A percentile compares a stretch with the other conserved stretches of the same genome.
These are phyloP conservation scores for Pythium dissimile DNA, from an alignment of 352 stramenopile species.

Conservation along the genomic window DNA sequence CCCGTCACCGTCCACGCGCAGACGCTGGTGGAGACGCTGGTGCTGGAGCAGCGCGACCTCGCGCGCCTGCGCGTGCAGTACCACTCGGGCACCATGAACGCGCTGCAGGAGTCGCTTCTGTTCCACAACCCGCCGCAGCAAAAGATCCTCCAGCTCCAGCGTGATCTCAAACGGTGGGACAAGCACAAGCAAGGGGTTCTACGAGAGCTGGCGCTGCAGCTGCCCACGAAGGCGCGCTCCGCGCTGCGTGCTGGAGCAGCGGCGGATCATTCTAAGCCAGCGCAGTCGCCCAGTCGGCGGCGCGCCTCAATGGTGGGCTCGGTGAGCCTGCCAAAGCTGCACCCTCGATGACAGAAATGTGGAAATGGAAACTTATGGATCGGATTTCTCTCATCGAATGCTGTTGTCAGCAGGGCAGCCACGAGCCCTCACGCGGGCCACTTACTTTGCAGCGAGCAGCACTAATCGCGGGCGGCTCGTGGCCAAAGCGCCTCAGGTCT, in stretches of 20 bases:
- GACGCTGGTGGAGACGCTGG: slow-evolving; percentile 62
- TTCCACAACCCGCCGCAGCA: slow-evolving; percentile 79
- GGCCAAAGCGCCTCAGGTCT: slow-evolving; percentile 61
- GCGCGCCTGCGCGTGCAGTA: slow-evolving; percentile 62
- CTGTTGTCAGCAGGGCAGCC: slow-evolving; percentile 59
- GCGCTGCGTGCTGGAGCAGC: slow-evolving; percentile 1
- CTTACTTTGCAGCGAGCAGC: slow-evolving; percentile 15
- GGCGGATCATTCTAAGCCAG: neutral
- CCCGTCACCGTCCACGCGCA: slow-evolving; percentile 57
- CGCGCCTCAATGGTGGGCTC: slow-evolving; percentile 9
- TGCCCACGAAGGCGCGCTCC: slow-evolving; percentile 18
- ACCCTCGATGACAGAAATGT: slow-evolving; percentile 1
- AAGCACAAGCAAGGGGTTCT: slow-evolving; percentile 52
- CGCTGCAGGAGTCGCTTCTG: slow-evolving; percentile 66
- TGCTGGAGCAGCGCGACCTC: slow-evolving; percentile 50
- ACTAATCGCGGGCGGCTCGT: too few relatives aligned
- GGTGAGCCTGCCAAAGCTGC: slow-evolving; percentile 2
- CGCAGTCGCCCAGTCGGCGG: neutral
- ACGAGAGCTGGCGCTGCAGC: slow-evolving; percentile 29
- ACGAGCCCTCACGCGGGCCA: neutral
- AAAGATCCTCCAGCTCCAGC: slow-evolving; percentile 62
- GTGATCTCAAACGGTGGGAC: slow-evolving; percentile 46
- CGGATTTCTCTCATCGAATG: slow-evolving; percentile 58
- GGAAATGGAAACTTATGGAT: too few relatives aligned
- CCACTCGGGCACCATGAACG: slow-evolving; percentile 71